These are phyloP conservation scores for Aspergillus texensis DNA, from an alignment of 2,329 filamentous ascomycete genomes.

Conservation along the genomic window DNA sequence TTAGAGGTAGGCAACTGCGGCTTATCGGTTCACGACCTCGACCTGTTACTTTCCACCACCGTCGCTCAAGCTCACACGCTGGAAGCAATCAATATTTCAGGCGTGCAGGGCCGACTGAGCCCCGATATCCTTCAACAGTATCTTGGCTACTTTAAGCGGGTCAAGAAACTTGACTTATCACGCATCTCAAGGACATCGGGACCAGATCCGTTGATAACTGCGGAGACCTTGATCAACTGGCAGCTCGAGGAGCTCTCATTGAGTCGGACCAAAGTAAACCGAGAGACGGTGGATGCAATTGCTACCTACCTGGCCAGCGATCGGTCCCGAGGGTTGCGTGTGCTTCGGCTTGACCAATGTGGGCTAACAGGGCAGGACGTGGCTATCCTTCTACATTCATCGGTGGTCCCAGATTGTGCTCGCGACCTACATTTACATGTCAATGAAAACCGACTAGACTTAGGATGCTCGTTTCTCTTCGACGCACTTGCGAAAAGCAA, in stretches of 20 bases:
- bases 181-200: conserved; percentile 66
- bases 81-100: conserved; percentile 68
- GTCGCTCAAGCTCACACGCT: conserved; percentile 67
- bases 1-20: conserved; percentile 67
- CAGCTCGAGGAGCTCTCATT: conserved; percentile 66
- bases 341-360: conserved; percentile 68
- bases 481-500: conserved; percentile 52
- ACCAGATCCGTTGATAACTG: conserved; percentile 63
- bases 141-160: conserved; percentile 66
- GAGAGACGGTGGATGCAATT: conserved; percentile 66
- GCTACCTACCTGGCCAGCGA: conserved; percentile 64
- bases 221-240: conserved; percentile 69
- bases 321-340: conserved; percentile 62
- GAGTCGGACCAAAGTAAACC: conserved; percentile 65
- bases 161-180: conserved; percentile 68
- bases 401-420: conserved; percentile 55
- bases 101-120: conserved; percentile 66
- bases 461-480: conserved; percentile 47
- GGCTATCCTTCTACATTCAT: conserved; percentile 65
- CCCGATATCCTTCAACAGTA: conserved; percentile 67
- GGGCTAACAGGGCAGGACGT: conserved; percentile 67
- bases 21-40: conserved; percentile 51
- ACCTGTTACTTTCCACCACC: conserved; percentile 66
- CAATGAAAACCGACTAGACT: conserved; percentile 59
- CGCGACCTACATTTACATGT: conserved; percentile 68